Evolutionary conservation across 2,329 filamentous ascomycete genomes (phyloP), one percentile per base, ranked within the genome.

Genomic region (Hirsutella rhossiliensis): DNA sequence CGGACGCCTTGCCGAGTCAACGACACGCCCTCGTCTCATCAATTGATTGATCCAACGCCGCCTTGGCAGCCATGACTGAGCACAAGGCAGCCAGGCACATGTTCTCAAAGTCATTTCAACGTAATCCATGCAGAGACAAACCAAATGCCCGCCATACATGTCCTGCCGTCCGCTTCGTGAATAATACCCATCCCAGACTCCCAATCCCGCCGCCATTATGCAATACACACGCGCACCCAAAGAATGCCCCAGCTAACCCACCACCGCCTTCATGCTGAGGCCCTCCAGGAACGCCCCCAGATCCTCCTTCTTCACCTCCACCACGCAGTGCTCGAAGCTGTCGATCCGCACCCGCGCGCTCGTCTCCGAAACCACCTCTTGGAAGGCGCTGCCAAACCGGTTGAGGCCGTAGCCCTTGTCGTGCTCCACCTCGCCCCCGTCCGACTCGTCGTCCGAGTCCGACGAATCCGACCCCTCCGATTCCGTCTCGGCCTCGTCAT

Each of bases 281-380:
- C 83, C 82, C 67, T 98, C 92, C 52, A 98, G 69, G 61, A 98
- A 98, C 0, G 83, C 87, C 15, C 80, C 79, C 27, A 98, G 67
- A 63, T 97, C 92, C 59, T 97, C 92, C 68, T 95, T 96, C 65
- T 82, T 82, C n/a, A 98, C 90, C 62, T 98, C 92, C 40, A 97
- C 89, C 8, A 97, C 92, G 56, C 87, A 94, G 61, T 95, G 87
- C 64, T 98, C 92, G 57, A 98, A 98, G 62, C 86, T 94, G 64
- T 98, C 92, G 58, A 96, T 94, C 47, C 88, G 73, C 18, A 97
- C 88, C 15, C 89, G 69, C 1, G 90, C 87, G 47, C 82, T 92
- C 15, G 90, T 97, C 69, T 96, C 87, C 42, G 83, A 78, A 2
- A 95, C 85, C 1, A 97, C 92, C 57, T 95, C 88, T 60, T 96